Conservation (phyloP, 768 basidiomycete genomes). For the Boletus edulis region DNA sequence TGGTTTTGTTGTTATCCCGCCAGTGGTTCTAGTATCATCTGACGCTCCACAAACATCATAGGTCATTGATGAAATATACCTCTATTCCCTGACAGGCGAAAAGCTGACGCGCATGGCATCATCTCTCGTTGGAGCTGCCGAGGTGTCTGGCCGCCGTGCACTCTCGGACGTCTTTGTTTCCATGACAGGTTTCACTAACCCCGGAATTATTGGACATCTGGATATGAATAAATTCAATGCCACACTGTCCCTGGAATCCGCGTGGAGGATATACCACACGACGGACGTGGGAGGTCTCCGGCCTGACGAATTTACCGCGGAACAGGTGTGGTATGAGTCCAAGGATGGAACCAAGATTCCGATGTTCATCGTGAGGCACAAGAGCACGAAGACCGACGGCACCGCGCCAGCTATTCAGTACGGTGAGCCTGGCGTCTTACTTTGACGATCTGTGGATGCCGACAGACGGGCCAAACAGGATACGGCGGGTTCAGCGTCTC, state of each 20-base stretch:
- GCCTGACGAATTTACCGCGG: slow-evolving; percentile 64
- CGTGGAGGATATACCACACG: slow-evolving; percentile 58
- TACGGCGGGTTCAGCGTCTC: slow-evolving; percentile 82
- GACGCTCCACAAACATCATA: slow-evolving; percentile 4
- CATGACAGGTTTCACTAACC: slow-evolving; percentile 68
- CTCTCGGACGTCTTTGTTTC: slow-evolving; percentile 63
- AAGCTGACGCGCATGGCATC: slow-evolving; percentile 54
- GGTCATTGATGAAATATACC: slow-evolving; percentile 80
- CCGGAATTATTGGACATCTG: slow-evolving; percentile 63
- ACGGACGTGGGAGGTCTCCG: slow-evolving; percentile 59
- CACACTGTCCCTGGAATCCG: slow-evolving; percentile 37
- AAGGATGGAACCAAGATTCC: slow-evolving; percentile 81
- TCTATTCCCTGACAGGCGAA: slow-evolving; percentile 58
- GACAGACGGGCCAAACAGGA: slow-evolving; percentile 36
- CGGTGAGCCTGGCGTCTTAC: slow-evolving; percentile 38
- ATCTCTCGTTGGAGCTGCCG: slow-evolving; percentile 66
- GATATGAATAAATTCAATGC: slow-evolving; percentile 42
- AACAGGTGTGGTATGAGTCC: slow-evolving; percentile 78
- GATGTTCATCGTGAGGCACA: slow-evolving; percentile 83
- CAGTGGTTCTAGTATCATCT: not conserved
- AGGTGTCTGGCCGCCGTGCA: slow-evolving; percentile 48
- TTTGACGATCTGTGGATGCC: not conserved
- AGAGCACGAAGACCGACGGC: slow-evolving; percentile 66
- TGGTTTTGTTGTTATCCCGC: slow-evolving; percentile 1
- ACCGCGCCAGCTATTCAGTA: slow-evolving; percentile 78